Conservation (phyloP, 495 filamentous ascomycete species). For the Neurospora pannonica region DNA sequence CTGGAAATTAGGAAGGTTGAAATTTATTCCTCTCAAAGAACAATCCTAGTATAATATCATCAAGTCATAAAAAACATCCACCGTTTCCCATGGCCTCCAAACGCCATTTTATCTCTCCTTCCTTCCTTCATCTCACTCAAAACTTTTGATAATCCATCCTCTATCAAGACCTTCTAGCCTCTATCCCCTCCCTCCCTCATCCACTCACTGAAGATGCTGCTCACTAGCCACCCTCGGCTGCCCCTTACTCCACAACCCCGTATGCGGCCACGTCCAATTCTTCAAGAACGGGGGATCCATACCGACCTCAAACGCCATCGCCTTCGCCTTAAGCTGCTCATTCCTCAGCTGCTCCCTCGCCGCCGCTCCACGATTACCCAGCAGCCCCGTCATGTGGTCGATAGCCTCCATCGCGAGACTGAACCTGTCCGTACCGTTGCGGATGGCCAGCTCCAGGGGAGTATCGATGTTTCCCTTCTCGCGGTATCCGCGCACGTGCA, state of each 20-base stretch:
- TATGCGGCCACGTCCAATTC: conserved; percentile 54
- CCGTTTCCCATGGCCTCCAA: neutral
- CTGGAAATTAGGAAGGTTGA: no score
- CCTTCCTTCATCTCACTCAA: neutral
- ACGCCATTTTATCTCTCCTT: neutral
- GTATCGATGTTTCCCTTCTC: conserved; percentile 77
- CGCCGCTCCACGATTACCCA: conserved; percentile 48
- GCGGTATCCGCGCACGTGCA: conserved; percentile 63
- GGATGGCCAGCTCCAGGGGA: conserved; percentile 59
- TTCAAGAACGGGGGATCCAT: conserved; percentile 56
- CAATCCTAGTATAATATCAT: neutral
- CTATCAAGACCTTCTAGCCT: neutral
- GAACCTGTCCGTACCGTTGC: conserved; percentile 63
- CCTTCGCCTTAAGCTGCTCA: conserved; percentile 46
- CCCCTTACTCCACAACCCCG: conserved; percentile 16
- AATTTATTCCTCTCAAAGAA: no score
- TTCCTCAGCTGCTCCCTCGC: conserved; percentile 52
- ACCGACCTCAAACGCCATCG: conserved; percentile 53
- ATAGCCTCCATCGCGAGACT: conserved; percentile 65
- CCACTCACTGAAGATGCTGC: neutral
- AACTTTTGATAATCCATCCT: neutral
- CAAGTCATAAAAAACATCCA: neutral
- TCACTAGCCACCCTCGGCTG: conserved; percentile 14
- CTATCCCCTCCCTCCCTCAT: neutral
- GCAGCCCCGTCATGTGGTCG: conserved; percentile 42